Conservation (phyloP, 768 basidiomycete species). For the Naganishia antarctica region DNA sequence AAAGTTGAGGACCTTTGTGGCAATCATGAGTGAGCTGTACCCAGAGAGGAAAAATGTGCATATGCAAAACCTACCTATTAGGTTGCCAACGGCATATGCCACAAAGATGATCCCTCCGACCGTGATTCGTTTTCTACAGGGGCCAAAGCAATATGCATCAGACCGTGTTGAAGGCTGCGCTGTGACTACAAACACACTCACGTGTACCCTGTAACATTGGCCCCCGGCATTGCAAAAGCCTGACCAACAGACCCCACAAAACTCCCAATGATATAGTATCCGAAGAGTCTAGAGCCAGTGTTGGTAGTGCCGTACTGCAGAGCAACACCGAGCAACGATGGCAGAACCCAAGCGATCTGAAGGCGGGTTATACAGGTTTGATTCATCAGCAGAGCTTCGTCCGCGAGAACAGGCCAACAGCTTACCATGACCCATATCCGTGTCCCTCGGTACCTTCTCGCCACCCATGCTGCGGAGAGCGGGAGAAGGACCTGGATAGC, state of each 20-base stretch:
- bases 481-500: conserved; percentile 38
- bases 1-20: conserved; percentile 12
- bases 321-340: conserved; percentile 33
- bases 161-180: too few relatives aligned
- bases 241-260: conserved; percentile 36
- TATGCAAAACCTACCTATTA: conserved; percentile 29
- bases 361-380: too few relatives aligned
- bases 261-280: conserved; percentile 35
- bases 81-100: conserved; percentile 35
- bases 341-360: conserved; percentile 30
- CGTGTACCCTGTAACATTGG: conserved; percentile 36
- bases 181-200: too few relatives aligned
- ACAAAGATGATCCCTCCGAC: conserved; percentile 35
- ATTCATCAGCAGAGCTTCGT: background rate
- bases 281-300: conserved; percentile 32
- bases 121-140: conserved; percentile 30
- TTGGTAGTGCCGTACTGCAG: conserved; percentile 33
- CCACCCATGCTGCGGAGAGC: conserved; percentile 33
- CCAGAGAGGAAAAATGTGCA: too few relatives aligned
- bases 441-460: conserved; percentile 28
- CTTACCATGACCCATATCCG: conserved; percentile 32
- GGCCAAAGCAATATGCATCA: too few relatives aligned
- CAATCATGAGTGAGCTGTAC: background rate
- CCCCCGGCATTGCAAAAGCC: conserved; percentile 35
- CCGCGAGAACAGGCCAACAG: background rate